Evolutionary conservation across 1,139 yeast genomes (phyloP).

Genomic region (Candida labiduridarum): DNA sequence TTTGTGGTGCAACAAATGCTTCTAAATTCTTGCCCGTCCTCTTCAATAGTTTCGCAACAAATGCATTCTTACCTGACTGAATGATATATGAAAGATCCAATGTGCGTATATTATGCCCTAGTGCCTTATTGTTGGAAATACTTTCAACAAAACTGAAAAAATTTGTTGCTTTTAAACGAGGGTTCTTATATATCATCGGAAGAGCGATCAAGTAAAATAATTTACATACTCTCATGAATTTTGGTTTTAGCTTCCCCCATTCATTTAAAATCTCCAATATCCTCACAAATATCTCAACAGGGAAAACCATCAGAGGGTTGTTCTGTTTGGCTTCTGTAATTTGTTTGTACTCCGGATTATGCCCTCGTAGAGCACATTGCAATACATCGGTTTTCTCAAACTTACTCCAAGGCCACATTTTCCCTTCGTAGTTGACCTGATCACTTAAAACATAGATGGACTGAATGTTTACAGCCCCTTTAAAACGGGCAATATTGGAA

Average conservation of each 20-base stretch:
- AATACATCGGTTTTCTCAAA: slow-evolving; percentile 52
- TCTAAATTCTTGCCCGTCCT: slow-evolving; percentile 67
- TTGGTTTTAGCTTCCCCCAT: slow-evolving; percentile 44
- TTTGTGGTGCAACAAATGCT: slow-evolving; percentile 86
- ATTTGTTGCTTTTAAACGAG: slow-evolving; percentile 65
- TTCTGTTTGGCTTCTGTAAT: slow-evolving; percentile 17
- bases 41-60: slow-evolving; percentile 77
- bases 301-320: slow-evolving; percentile 38
- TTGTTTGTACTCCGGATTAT: slow-evolving; percentile 19
- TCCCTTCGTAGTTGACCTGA: slow-evolving; percentile 24
- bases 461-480: slow-evolving; percentile 31
- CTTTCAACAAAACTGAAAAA: slow-evolving; percentile 75
- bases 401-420: slow-evolving; percentile 46
- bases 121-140: slow-evolving; percentile 46
- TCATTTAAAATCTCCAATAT: slow-evolving; percentile 47
- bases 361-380: slow-evolving; percentile 29
- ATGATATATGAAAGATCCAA: slow-evolving; percentile 78
- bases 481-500: slow-evolving; percentile 32
- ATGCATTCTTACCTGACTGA: slow-evolving; percentile 93
- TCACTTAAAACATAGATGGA: slow-evolving; percentile 41
- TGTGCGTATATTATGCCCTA: slow-evolving; percentile 48
- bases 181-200: slow-evolving; percentile 65
- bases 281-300: slow-evolving; percentile 60
- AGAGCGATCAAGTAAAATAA: slow-evolving; percentile 60
- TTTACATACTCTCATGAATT: slow-evolving; percentile 61